phyloP scores from a whole-genome alignment of 1,284 basidiomycete species.

The Pisolithus thermaeus region DNA sequence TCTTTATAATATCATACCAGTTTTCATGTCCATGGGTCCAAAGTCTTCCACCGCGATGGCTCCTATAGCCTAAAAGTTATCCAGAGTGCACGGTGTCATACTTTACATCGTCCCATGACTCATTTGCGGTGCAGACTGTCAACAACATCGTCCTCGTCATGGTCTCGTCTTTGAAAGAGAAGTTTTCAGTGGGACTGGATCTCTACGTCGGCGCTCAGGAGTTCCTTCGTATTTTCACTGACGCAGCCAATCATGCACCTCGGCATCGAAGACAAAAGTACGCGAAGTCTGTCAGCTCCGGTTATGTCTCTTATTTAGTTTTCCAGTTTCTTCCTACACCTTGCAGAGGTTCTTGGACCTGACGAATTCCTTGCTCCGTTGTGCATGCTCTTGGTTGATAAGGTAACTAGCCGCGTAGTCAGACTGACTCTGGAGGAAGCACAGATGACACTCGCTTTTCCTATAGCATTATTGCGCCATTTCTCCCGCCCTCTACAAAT shows the following conservation, averaged over 20 bases:
- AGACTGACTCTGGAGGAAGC: slow-evolving; percentile 63
- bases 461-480: slow-evolving; percentile 61
- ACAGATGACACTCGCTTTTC: slow-evolving; percentile 56
- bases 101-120: not conserved
- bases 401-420: slow-evolving; percentile 62
- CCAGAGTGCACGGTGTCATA: slow-evolving; percentile 59
- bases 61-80: slow-evolving; percentile 93
- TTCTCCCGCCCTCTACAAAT: slow-evolving; percentile 49
- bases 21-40: slow-evolving; percentile 99
- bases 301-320: slow-evolving; percentile 8
- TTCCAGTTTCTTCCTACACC: slow-evolving; percentile 81
- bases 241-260: slow-evolving; percentile 83
- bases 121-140: slow-evolving; percentile 59
- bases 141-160: slow-evolving; percentile 93
- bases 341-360: slow-evolving; percentile 82
- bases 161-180: slow-evolving; percentile 65
- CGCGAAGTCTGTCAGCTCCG: slow-evolving; percentile 21
- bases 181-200: slow-evolving; percentile 48
- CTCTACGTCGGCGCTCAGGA: slow-evolving; percentile 64
- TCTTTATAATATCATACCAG: slow-evolving; percentile 94
- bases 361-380: slow-evolving; percentile 81
- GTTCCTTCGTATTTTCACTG: slow-evolving; percentile 84
- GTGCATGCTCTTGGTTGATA: slow-evolving; percentile 84
- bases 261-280: slow-evolving; percentile 81
- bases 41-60: slow-evolving; percentile 94